A percentile compares a stretch with the other conserved stretches of the same genome.
Evolutionary conservation across 805 yeast species (phyloP).

Genomic region (Komagataella populi): DNA sequence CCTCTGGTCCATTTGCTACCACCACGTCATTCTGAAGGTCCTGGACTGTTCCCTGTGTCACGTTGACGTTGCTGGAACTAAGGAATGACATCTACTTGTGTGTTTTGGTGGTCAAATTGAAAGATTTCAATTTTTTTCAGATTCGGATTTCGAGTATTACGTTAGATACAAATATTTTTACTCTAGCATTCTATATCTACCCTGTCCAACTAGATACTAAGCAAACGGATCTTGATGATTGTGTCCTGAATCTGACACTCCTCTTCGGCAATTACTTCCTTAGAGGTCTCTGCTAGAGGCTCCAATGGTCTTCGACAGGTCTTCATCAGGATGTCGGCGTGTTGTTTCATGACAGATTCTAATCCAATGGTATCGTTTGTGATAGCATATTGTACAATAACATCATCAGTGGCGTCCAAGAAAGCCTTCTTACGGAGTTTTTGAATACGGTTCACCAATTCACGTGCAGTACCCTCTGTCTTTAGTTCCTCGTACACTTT

Average conservation of each 20-base stretch:
- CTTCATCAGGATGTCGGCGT: constrained; percentile 60
- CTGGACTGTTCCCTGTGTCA: constrained; percentile 35
- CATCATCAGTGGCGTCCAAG: constrained; percentile 89
- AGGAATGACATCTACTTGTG: neutral
- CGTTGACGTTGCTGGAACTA: constrained; percentile 4
- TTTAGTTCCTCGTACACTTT: constrained; percentile 77
- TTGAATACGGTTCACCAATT: constrained; percentile 92
- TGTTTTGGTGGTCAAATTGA: neutral
- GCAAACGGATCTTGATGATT: constrained; percentile 61
- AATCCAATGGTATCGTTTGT: constrained; percentile 58
- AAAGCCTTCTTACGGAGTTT: constrained; percentile 95
- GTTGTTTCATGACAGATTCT: constrained; percentile 44
- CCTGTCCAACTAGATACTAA: constrained; percentile 35
- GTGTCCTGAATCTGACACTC: constrained; percentile 78
- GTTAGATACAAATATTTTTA: neutral
- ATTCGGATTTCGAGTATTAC: neutral
- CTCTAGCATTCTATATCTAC: neutral
- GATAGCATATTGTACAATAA: constrained; percentile 68
- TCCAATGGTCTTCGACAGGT: constrained; percentile 57
- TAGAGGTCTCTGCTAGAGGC: constrained; percentile 25
- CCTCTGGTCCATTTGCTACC: constrained; percentile 79
- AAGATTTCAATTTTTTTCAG: neutral
- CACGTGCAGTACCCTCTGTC: constrained; percentile 94
- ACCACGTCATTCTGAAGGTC: constrained; percentile 60
- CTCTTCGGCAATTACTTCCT: constrained; percentile 66